Percentiles rank a stretch among this genome's conserved stretches.
Conservation (phyloP, 1,284 basidiomycete genomes). For the Trichosporon sp. region DNA sequence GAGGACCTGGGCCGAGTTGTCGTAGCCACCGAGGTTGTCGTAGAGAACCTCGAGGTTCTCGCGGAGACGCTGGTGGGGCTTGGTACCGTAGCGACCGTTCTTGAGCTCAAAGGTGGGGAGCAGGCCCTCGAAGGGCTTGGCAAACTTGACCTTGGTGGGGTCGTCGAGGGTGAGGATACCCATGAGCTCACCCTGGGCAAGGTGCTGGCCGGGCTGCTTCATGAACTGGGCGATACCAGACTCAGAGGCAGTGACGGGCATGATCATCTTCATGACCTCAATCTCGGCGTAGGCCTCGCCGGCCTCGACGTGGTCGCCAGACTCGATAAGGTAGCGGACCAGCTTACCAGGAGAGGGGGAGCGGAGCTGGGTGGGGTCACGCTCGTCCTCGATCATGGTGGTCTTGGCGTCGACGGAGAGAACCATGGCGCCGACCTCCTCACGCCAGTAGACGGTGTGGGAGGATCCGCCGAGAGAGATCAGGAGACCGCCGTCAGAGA, state of each 20-base stretch:
- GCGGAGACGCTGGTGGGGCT: constrained; percentile 84
- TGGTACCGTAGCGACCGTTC: constrained; percentile 77
- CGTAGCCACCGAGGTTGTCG: constrained; percentile 92
- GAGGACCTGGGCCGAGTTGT: constrained; percentile 68
- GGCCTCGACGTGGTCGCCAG: constrained; percentile 93
- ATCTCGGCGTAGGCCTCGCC: constrained; percentile 98
- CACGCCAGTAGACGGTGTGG: constrained; percentile 97
- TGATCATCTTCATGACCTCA: constrained; percentile 99
- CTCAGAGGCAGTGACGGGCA: constrained; percentile 94
- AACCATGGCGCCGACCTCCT: constrained; percentile 92
- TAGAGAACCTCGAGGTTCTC: constrained; percentile 77
- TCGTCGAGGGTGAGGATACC: constrained; percentile 97
- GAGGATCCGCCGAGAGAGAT: constrained; percentile 89
- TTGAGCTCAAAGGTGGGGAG: constrained; percentile 84
- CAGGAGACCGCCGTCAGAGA: constrained; percentile 94
- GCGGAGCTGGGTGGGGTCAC: constrained; percentile 95
- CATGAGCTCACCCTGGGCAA: constrained; percentile 96
- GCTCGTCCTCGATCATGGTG: constrained; percentile 98
- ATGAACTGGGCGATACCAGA: constrained; percentile 95
- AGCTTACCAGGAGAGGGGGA: constrained; percentile 97
- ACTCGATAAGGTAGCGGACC: constrained; percentile 91
- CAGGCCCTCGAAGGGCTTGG: constrained; percentile 95
- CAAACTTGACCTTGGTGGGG: constrained; percentile 94
- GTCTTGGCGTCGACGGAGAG: constrained; percentile 97
- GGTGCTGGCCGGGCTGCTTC: constrained; percentile 94